Base-by-base conservation (phyloP, 2,329 filamentous ascomycete species). In the Ophioceras dolichostomum region DNA sequence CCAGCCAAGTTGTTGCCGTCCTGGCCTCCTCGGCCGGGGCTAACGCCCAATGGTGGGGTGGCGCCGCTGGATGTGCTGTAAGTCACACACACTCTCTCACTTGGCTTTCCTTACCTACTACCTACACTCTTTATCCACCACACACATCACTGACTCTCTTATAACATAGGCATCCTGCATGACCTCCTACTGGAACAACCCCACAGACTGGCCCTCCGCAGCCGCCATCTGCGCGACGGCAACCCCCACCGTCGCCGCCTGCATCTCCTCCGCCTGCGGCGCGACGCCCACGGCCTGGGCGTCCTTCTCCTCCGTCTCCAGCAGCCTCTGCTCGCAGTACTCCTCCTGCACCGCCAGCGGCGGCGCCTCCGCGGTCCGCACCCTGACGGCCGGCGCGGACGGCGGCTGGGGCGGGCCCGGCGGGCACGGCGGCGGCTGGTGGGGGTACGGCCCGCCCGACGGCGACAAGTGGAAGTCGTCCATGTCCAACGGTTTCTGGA, bases 51-150 rank as follows among this genome's bases (percentile, higher is more conserved):
- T 64, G 58, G 57, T 62, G 51, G 46, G 42, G 42, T 38, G 61
- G 57, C 13, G 61, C 60, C 2, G 61, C 62, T 8, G 51, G 54
- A 26, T 65, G 62, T 43, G 62, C 60, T 43, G 62, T 65, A 50
- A 47, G 61, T 58, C 16, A 4, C 24, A 19, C 9, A 9, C 12
- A 18, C 28, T 16, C 27, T 12, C n/a, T n/a, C n/a, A n/a, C n/a
- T n/a, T n/a, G n/a, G n/a, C n/a, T n/a, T n/a, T n/a, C n/a, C n/a
- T n/a, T n/a, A n/a, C n/a, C n/a, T n/a, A n/a, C n/a, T n/a, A n/a
- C n/a, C n/a, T n/a, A n/a, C n/a, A n/a, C n/a, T n/a, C n/a, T n/a
- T n/a, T n/a, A n/a, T n/a, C n/a, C n/a, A n/a, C n/a, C n/a, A n/a
- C n/a, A n/a, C n/a, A n/a, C n/a, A n/a, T n/a, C n/a, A n/a, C n/a